Evolutionary conservation across 2,329 filamentous ascomycete species (phyloP), one percentile per base, ranked within the genome.

Genomic region (Epichloe scottii): DNA sequence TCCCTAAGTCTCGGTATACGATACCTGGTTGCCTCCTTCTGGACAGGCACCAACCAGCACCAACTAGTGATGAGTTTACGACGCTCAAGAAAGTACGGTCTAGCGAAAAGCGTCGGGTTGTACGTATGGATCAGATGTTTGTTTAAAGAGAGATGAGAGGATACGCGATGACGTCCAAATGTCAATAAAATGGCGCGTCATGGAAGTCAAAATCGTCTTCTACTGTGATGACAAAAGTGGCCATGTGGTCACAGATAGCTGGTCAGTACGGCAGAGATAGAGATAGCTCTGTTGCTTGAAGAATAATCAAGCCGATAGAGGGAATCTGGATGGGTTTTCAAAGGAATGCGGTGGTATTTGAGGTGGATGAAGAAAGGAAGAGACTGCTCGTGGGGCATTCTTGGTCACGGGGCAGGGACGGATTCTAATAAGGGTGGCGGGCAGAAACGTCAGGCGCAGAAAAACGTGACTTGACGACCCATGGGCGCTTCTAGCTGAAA

Each of bases 141-240:
- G 23, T 49, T 30, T 48, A 30, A 17, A 45, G 26, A 46, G 10
- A 45, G n/a, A 44, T n/a, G 8, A 39, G 19, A 51, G 38, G 51
- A 55, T 58, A 59, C 54, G 55, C 53, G 41, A 37, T 33, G 52
- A 49, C 42, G 43, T 38, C 52, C 46, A 46, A 39, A 48, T 49
- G 51, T 45, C 44, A 54, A 48, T 34, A 37, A 30, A 15, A 45
- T 46, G 48, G 51, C 39, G 55, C 50, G 53, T 49, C 43, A 54
- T 51, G 44, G 33, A 17, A 49, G 48, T 48, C 51, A 51, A 51
- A 42, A 46, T 46, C 49, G 38, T 55, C 55, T 56, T 58, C 55
- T 58, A 58, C 57, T 58, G 52, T 52, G 51, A 50, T 49, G 53
- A 50, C 44, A 51, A 50, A 47, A 47, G 42, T 34, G 54, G 52